phyloP scores from a whole-genome alignment of 1,139 yeast genomes.

The Suhomyces guaymorum region DNA sequence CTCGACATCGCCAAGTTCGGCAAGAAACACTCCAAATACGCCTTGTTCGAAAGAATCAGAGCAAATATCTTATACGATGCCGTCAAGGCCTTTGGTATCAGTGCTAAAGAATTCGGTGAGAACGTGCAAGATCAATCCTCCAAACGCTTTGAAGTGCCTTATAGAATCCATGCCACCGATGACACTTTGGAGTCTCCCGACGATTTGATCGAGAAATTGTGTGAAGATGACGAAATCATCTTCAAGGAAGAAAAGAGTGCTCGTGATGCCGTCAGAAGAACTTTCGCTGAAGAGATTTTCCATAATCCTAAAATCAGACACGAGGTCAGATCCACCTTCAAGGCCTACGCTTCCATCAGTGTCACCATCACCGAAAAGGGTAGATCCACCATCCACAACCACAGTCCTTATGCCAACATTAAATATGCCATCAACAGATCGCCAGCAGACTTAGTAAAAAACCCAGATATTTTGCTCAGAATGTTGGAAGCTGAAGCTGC shows the following conservation, averaged over 20 bases:
- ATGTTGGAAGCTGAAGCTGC: slow-evolving; percentile 87
- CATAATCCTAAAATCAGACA: slow-evolving; percentile 81
- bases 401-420: slow-evolving; percentile 83
- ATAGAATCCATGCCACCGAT: slow-evolving; percentile 73
- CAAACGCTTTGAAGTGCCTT: slow-evolving; percentile 46
- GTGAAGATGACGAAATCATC: slow-evolving; percentile 55
- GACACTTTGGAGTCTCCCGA: slow-evolving; percentile 68
- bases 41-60: slow-evolving; percentile 74
- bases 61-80: slow-evolving; percentile 66
- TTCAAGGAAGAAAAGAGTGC: slow-evolving; percentile 65
- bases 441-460: slow-evolving; percentile 66
- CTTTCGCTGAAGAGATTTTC: slow-evolving; percentile 76
- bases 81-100: slow-evolving; percentile 73
- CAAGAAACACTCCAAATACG: slow-evolving; percentile 71
- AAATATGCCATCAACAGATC: slow-evolving; percentile 86
- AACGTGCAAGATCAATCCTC: slow-evolving; percentile 66
- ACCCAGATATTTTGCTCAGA: slow-evolving; percentile 80
- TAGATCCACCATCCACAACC: slow-evolving; percentile 71
- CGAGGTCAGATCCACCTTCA: slow-evolving; percentile 69
- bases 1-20: slow-evolving; percentile 21
- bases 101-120: slow-evolving; percentile 80
- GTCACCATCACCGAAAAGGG: slow-evolving; percentile 89
- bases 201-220: slow-evolving; percentile 57
- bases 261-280: slow-evolving; percentile 70
- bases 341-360: slow-evolving; percentile 67